Percentiles rank a stretch among this genome's conserved stretches.
Conservation (phyloP, 1,284 basidiomycete genomes). For the Phylloboletellus chloephorus region DNA sequence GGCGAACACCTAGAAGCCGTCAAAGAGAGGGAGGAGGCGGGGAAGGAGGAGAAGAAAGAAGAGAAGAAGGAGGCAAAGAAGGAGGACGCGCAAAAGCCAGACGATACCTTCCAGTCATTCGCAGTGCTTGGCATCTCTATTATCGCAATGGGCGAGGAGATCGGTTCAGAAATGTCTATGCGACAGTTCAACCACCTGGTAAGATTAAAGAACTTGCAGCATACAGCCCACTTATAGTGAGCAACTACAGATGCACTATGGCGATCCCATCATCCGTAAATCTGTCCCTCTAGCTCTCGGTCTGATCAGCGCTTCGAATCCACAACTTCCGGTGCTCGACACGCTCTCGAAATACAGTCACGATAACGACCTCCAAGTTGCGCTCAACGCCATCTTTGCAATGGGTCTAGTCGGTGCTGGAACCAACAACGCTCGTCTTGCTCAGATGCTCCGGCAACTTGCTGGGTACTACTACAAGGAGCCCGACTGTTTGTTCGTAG, state of each 20-base stretch:
- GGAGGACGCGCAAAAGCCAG: conserved; percentile 45
- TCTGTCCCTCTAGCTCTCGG: conserved; percentile 95
- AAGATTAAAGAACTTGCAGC: conserved; percentile 21
- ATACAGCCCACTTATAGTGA: conserved; percentile 9
- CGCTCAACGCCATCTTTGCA: conserved; percentile 95
- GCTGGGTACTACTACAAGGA: conserved; percentile 98
- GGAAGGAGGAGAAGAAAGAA: conserved; percentile 49
- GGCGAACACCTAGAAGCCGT: conserved; percentile 80
- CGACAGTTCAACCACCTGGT: conserved; percentile 94
- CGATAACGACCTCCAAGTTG: conserved; percentile 95
- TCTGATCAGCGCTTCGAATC: conserved; percentile 93
- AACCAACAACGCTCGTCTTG: conserved; percentile 95
- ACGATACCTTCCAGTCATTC: conserved; percentile 89
- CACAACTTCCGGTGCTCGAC: conserved; percentile 92
- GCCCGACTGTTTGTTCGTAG: conserved; percentile 95
- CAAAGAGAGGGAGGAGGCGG: conserved; percentile 50
- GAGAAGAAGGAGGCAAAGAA: conserved; percentile 54
- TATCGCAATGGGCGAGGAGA: conserved; percentile 97
- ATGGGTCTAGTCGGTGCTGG: conserved; percentile 99
- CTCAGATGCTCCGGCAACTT: conserved; percentile 95
- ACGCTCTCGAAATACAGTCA: conserved; percentile 99
- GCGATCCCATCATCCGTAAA: conserved; percentile 90
- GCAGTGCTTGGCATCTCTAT: conserved; percentile 93
- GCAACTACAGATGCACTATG: conserved; percentile 87
- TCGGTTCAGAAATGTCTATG: conserved; percentile 95